Evolutionary conservation across 768 basidiomycete species (phyloP).

Genomic region (Psilocybe tampanensis): DNA sequence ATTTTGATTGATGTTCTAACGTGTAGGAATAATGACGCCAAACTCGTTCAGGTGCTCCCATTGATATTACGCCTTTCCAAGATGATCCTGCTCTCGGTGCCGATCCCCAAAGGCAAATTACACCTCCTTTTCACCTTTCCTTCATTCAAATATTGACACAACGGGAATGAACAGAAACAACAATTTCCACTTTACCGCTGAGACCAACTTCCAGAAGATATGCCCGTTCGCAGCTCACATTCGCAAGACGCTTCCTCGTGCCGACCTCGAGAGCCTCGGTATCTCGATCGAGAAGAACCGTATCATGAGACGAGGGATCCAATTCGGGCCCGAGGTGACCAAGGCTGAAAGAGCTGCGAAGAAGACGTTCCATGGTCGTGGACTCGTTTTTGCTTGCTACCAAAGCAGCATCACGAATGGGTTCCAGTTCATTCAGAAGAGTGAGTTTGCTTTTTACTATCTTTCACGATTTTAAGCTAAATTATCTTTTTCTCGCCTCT

Average conservation of each 20-base stretch:
- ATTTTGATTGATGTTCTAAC: not conserved
- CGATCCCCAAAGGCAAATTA: conserved; percentile 33
- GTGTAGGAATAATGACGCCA: not conserved
- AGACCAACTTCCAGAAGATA: conserved; percentile 32
- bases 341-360: conserved; percentile 31
- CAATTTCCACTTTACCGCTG: conserved; percentile 41
- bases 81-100: conserved; percentile 38
- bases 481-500: not conserved
- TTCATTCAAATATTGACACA: not conserved
- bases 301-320: conserved; percentile 49
- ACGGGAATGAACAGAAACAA: conserved; percentile 32
- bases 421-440: conserved; percentile 42
- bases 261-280: conserved; percentile 34
- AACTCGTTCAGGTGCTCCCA: conserved; percentile 33
- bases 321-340: conserved; percentile 53
- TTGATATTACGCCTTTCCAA: conserved; percentile 42
- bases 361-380: conserved; percentile 47
- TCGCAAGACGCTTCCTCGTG: conserved; percentile 48
- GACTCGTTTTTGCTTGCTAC: conserved; percentile 47
- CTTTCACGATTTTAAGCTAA: not conserved
- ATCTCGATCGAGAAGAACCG: conserved; percentile 31
- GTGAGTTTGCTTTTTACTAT: conserved; percentile 19
- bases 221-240: conserved; percentile 51
- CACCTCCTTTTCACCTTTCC: not conserved
- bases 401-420: conserved; percentile 41